Evolutionary conservation across 108 stramenopile genomes (phyloP).

Genomic region (Mediolabrus comicus): DNA sequence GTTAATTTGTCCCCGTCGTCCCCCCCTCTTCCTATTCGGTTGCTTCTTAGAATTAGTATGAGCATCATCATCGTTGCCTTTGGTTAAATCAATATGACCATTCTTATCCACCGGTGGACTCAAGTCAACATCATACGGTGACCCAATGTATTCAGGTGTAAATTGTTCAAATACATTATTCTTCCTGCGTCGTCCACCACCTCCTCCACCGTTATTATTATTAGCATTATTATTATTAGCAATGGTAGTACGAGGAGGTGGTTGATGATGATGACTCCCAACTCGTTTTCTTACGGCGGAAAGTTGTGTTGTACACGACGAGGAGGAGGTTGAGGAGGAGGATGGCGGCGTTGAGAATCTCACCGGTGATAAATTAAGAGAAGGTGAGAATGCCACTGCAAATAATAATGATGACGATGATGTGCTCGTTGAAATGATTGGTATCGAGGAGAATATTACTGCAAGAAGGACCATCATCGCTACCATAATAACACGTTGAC

Average conservation of each 20-base stretch:
- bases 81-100: not conserved
- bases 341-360: too few species aligned
- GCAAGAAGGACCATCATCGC: not conserved
- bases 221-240: too few species aligned
- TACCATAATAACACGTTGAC: not conserved
- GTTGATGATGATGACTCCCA: not conserved
- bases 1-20: too few species aligned
- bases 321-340: not conserved
- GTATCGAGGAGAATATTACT: not conserved
- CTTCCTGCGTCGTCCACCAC: not conserved
- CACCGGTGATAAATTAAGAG: too few species aligned
- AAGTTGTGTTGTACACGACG: not conserved
- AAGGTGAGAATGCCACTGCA: not conserved
- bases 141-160: slow-evolving; percentile 12
- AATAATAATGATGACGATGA: not conserved
- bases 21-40: not conserved
- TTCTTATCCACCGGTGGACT: not conserved
- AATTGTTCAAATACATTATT: slow-evolving; percentile 44
- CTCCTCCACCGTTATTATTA: too few species aligned
- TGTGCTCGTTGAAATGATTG: not conserved
- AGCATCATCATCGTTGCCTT: not conserved
- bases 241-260: not conserved
- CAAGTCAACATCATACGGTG: slow-evolving; percentile 24
- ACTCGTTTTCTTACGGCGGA: not conserved
- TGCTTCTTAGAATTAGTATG: not conserved